phyloP scores from a whole-genome alignment of 345 rosid genomes.

The Trapa incisa region DNA sequence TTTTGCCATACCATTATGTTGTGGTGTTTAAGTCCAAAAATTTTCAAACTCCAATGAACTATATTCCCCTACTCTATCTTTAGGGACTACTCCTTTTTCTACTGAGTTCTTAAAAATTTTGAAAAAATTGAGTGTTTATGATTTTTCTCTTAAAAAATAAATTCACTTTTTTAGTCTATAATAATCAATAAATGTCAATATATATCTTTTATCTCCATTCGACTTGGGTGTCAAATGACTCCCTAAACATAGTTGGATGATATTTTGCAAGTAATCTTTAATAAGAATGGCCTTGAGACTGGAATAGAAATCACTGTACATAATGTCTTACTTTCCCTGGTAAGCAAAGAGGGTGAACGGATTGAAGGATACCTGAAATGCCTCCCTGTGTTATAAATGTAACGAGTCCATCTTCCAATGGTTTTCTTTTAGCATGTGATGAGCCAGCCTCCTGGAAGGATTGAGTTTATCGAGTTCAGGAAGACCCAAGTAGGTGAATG shows the following conservation, averaged over 20 bases:
- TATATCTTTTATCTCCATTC: no score
- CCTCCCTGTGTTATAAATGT: constrained; percentile 70
- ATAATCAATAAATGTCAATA: no score
- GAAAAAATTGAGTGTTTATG: no score
- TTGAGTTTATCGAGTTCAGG: constrained; percentile 55
- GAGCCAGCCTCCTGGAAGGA: constrained; percentile 42
- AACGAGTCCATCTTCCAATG: constrained; percentile 55
- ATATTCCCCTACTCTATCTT: no score
- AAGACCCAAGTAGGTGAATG: constrained; percentile 75
- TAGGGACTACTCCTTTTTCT: no score
- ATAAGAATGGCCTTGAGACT: not conserved
- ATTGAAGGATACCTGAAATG: constrained; percentile 49
- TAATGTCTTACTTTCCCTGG: not conserved
- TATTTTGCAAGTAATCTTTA: not conserved
- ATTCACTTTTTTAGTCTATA: no score
- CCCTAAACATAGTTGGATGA: not conserved
- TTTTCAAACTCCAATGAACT: no score
- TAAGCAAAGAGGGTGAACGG: not conserved
- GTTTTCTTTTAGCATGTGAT: constrained; percentile 36
- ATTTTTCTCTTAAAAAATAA: no score
- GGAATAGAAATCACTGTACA: not conserved
- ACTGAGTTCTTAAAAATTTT: no score
- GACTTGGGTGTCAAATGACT: not conserved
- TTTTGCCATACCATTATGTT: no score
- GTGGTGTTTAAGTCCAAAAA: no score